phyloP scores from a whole-genome alignment of 2,329 filamentous ascomycete genomes.

The Talaromyces sp. region DNA sequence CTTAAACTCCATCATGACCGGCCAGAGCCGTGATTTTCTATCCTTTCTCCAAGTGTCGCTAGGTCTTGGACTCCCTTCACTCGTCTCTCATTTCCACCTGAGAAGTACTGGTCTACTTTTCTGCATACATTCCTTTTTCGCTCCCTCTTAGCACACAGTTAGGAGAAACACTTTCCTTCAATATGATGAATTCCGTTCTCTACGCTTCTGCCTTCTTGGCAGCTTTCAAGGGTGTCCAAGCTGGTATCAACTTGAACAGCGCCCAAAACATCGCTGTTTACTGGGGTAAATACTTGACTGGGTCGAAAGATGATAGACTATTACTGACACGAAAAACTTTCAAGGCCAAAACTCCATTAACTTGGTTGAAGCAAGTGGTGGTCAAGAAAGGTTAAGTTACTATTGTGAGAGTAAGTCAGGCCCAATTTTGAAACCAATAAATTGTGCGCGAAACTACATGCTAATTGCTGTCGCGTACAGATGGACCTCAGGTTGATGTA shows the following conservation, averaged over 20 bases:
- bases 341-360: constrained; percentile 58
- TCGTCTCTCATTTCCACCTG: neutral
- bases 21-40: neutral
- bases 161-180: constrained; percentile 7
- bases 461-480: neutral
- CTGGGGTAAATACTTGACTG: constrained; percentile 48
- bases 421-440: neutral
- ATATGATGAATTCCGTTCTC: constrained; percentile 10
- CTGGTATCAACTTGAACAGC: constrained; percentile 44
- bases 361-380: constrained; percentile 40
- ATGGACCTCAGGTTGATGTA: constrained; percentile 16
- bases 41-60: neutral
- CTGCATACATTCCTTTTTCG: constrained; percentile 5
- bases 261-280: constrained; percentile 61
- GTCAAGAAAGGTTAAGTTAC: constrained; percentile 55
- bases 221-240: constrained; percentile 31
- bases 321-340: neutral
- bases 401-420: constrained; percentile 51
- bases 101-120: constrained; percentile 15
- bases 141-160: neutral
- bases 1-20: neutral
- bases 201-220: constrained; percentile 12
- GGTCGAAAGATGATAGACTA: neutral
- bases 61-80: neutral
- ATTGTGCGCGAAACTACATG: neutral